Evolutionary conservation across 106 monocot genomes (phyloP).

Genomic region (Dendrobium huoshanense): DNA sequence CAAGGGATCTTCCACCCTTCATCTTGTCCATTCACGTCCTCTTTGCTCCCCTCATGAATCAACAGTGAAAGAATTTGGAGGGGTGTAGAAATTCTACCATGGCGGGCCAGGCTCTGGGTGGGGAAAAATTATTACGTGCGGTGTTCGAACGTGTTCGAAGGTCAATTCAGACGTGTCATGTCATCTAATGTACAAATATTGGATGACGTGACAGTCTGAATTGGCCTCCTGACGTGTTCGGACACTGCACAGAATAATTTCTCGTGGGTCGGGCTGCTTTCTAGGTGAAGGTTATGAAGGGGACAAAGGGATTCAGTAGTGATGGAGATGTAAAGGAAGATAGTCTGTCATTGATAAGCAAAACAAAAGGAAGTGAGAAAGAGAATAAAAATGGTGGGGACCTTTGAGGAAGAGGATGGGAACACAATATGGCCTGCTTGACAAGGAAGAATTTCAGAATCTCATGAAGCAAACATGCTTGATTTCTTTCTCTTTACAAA

Average conservation of each 20-base stretch:
- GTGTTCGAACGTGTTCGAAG: no score
- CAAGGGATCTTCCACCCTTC: slow-evolving; percentile 55
- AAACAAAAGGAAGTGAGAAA: no score
- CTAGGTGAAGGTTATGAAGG: neutral
- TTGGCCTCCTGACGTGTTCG: no score
- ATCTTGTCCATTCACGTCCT: slow-evolving; percentile 11
- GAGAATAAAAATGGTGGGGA: neutral
- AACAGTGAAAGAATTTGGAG: neutral
- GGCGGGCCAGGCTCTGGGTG: neutral
- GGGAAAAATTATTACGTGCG: no score
- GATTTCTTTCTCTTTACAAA: neutral
- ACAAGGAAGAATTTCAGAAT: neutral
- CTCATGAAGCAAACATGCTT: neutral
- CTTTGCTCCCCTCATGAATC: neutral
- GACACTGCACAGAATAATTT: no score
- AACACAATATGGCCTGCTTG: neutral
- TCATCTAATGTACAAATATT: no score
- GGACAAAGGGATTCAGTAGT: neutral
- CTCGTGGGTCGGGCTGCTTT: neutral
- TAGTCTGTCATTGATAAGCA: no score
- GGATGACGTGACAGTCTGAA: no score
- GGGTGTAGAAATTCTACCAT: neutral
- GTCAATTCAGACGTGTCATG: no score
- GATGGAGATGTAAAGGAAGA: neutral
- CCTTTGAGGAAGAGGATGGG: neutral